phyloP scores from a whole-genome alignment of 345 rosid genomes.

The Raphanus raphanistrum region DNA sequence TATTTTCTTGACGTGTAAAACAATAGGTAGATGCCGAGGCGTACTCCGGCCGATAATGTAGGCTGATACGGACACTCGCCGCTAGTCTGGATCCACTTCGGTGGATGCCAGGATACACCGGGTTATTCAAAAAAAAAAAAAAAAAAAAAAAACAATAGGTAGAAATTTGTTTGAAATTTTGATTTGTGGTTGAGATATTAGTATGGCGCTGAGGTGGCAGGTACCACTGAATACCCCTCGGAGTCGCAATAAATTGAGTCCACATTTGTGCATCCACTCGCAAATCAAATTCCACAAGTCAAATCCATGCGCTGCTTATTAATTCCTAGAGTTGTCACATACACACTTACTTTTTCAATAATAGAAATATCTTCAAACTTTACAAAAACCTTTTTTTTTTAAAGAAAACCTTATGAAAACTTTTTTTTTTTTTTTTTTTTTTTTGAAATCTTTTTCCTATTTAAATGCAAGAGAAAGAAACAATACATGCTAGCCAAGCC shows the following conservation, averaged over 20 bases:
- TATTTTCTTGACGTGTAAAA: background rate
- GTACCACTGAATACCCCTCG: constrained; percentile 11
- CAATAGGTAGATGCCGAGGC: background rate
- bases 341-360: background rate
- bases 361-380: background rate
- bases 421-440: no score
- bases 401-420: background rate
- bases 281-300: constrained; percentile 1
- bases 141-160: background rate
- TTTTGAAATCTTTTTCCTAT: no score
- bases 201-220: background rate
- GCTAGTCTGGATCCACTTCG: no score
- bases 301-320: constrained; percentile 13
- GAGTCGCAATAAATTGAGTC: constrained; percentile 17
- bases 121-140: no score
- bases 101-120: no score
- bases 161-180: background rate
- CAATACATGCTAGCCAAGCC: no score
- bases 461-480: no score
- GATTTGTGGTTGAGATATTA: constrained; percentile 7
- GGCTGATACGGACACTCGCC: no score
- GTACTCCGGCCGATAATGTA: no score
- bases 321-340: background rate
- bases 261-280: constrained; percentile 23
- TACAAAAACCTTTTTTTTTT: background rate